These are phyloP conservation scores for Candida ulmi DNA, from an alignment of 805 yeast genomes.

Conservation along the genomic window DNA sequence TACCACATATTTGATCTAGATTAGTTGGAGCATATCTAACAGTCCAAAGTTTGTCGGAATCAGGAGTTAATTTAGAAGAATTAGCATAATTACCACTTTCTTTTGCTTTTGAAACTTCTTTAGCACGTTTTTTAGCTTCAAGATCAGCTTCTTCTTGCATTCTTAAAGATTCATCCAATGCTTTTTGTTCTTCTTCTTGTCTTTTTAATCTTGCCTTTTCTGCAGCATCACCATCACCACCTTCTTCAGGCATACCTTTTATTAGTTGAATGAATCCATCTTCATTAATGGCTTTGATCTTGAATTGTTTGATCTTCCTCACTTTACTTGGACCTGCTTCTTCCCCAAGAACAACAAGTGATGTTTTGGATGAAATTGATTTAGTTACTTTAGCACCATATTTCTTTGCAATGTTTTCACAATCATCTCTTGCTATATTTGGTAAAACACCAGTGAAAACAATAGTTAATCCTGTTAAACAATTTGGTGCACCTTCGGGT, in stretches of 20 bases:
- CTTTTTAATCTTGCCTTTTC: conserved; percentile 64
- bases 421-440: conserved; percentile 65
- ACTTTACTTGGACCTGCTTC: conserved; percentile 98
- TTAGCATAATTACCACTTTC: conserved; percentile 19
- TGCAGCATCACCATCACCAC: conserved; percentile 83
- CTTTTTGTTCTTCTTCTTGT: conserved; percentile 57
- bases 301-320: conserved; percentile 64
- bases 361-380: conserved; percentile 79
- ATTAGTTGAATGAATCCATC: conserved; percentile 78
- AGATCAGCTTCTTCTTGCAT: conserved; percentile 40
- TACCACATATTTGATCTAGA: conserved; percentile 82
- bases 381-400: conserved; percentile 92
- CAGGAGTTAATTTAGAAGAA: conserved; percentile 26
- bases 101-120: conserved; percentile 20
- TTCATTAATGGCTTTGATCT: conserved; percentile 79
- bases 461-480: conserved; percentile 81
- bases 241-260: conserved; percentile 80
- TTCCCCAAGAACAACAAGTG: conserved; percentile 84
- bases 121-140: conserved; percentile 25
- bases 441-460: conserved; percentile 93
- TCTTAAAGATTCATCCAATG: conserved; percentile 45
- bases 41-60: conserved; percentile 81
- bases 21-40: conserved; percentile 83
- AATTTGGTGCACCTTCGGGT: conserved; percentile 82
- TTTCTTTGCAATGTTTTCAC: conserved; percentile 70